These are phyloP conservation scores for Nigrograna mackinnonii DNA, from an alignment of 2,329 filamentous ascomycete species.

Conservation along the genomic window DNA sequence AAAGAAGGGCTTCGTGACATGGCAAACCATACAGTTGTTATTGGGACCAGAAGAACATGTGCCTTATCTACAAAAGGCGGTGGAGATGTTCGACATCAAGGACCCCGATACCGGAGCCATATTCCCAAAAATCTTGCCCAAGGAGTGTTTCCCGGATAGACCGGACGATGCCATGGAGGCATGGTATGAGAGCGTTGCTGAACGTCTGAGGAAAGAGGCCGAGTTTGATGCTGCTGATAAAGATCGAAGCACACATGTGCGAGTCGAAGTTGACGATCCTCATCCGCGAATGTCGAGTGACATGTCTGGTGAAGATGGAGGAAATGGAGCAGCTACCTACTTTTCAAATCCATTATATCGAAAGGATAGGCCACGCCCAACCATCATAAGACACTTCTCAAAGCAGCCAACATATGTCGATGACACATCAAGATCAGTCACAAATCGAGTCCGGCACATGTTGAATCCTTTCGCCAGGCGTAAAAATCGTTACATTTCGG, in stretches of 20 bases:
- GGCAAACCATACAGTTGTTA: conserved; percentile 90
- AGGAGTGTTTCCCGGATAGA: conserved; percentile 69
- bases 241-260: conserved; percentile 17
- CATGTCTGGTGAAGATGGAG: conserved; percentile 39
- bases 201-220: conserved; percentile 68
- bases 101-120: conserved; percentile 66
- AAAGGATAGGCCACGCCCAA: conserved; percentile 47
- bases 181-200: conserved; percentile 82
- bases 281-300: conserved; percentile 35
- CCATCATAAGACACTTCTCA: conserved; percentile 45
- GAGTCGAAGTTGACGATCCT: conserved; percentile 23
- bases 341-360: conserved; percentile 55
- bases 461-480: conserved; percentile 35
- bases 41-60: conserved; percentile 88
- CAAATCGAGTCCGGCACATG: conserved; percentile 37
- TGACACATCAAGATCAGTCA: conserved; percentile 29
- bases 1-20: conserved; percentile 82
- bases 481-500: conserved; percentile 28
- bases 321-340: conserved; percentile 51
- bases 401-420: conserved; percentile 30
- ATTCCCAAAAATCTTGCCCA: conserved; percentile 66
- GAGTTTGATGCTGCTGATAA: conserved; percentile 47
- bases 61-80: conserved; percentile 78
- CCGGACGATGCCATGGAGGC: conserved; percentile 79
- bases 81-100: conserved; percentile 74